Evolutionary conservation across 768 basidiomycete species (phyloP), one percentile per base, ranked within the genome.

Genomic region (Stropharia rugosoannulata): DNA sequence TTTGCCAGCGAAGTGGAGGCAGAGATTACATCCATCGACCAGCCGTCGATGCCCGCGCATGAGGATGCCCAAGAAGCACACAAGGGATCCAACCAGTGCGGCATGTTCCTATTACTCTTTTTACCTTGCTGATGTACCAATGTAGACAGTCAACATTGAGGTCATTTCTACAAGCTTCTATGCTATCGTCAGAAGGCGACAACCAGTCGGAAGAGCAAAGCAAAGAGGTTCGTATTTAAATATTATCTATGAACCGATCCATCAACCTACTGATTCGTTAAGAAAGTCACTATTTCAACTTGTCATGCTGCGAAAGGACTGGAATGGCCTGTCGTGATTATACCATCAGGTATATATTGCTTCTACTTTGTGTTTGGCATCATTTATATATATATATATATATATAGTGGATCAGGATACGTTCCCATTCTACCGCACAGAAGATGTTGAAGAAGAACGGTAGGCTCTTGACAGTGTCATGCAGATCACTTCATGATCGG

Each of bases 271-370:
- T 27, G 13, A 10, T 32, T 32, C 29, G 22, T 39, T 51, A 22
- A 91, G 88, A 90, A 87, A 80, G 91, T 95, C 6, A 88, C 86
- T 1, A 84, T 95, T 42, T 80, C 87, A 1, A 95, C 93, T 0
- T 92, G 93, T 52, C 93, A 96, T 72, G 83, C 91, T 35, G 92
- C 93, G 0, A 96, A 96, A 68, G 93, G 93, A 0, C 73, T 95
- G 7, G 93, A 96, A 69, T 96, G 93, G 92, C 92, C 93, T 1
- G 88, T 94, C 1, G 91, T 95, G 0, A 86, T 95, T 58, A 74
- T 91, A 16, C 88, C 89, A 19, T 82, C 86, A 12, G 84, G 87
- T 87, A 64, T 57, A 62, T 12, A 6, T 25, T 12, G 12, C 22
- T 18, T 25, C 45, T 15, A 46, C 15, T 15, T 8, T 22, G 15